A percentile compares a stretch with the other conserved stretches of the same genome.
These are phyloP conservation scores for Cucumis hystrix DNA, from an alignment of 306 rosid species.

Conservation along the genomic window DNA sequence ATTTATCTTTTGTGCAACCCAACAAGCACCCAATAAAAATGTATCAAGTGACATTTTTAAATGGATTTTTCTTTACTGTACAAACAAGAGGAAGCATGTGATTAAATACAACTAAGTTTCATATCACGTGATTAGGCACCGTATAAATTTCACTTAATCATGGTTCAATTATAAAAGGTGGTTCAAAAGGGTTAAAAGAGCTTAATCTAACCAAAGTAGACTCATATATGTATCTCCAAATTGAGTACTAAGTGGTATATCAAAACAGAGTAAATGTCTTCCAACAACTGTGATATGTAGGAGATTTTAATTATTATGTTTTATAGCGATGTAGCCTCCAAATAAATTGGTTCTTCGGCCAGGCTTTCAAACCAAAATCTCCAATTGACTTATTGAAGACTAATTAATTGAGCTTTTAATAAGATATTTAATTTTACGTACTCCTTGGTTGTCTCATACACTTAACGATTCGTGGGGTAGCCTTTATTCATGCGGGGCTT, in stretches of 20 bases:
- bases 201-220: neutral
- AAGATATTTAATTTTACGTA: neutral
- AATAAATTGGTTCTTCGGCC: neutral
- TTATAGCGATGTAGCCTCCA: neutral
- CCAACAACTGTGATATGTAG: neutral
- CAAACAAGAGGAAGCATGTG: too few species aligned
- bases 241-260: neutral
- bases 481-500: neutral
- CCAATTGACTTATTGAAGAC: neutral
- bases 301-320: neutral
- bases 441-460: neutral
- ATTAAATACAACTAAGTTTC: too few species aligned
- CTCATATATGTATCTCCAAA: neutral
- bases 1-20: too few species aligned
- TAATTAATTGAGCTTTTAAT: neutral
- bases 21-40: too few species aligned
- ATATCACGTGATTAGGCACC: too few species aligned
- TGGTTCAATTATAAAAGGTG: neutral
- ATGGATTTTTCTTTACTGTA: too few species aligned
- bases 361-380: neutral
- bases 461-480: neutral
- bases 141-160: too few species aligned
- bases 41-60: too few species aligned
- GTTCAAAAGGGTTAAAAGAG: too few species aligned
- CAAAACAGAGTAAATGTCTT: neutral